A percentile compares a stretch with the other conserved stretches of the same genome.
These are phyloP conservation scores for Ophidiomyces ophidiicola DNA, from an alignment of 2,329 filamentous ascomycete species.

Conservation along the genomic window DNA sequence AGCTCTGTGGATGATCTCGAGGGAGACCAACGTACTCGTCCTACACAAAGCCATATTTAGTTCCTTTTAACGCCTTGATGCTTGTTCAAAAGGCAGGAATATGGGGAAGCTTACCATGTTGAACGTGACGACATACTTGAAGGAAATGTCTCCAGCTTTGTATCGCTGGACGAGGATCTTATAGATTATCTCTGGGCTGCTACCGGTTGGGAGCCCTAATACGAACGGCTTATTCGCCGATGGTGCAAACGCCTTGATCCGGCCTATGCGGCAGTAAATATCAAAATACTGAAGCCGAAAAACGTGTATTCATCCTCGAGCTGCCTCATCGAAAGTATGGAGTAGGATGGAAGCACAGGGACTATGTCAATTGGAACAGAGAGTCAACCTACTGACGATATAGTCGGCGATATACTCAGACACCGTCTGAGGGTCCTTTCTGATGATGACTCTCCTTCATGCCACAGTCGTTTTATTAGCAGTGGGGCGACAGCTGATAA, in stretches of 20 bases:
- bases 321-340: too few relatives aligned
- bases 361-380: too few relatives aligned
- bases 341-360: too few relatives aligned
- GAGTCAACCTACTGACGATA: conserved; percentile 51
- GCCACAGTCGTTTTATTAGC: conserved; percentile 6
- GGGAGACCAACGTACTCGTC: conserved; percentile 81
- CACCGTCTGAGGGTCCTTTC: conserved; percentile 55
- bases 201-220: conserved; percentile 71
- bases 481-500: neutral
- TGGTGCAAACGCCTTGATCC: conserved; percentile 65
- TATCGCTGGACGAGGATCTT: conserved; percentile 52
- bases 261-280: conserved; percentile 38
- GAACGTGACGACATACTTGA: conserved; percentile 80
- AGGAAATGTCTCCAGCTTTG: conserved; percentile 52
- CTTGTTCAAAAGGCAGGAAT: neutral
- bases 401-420: conserved; percentile 71
- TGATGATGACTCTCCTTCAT: conserved; percentile 68
- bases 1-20: conserved; percentile 70
- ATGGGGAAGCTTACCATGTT: conserved; percentile 55
- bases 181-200: conserved; percentile 68
- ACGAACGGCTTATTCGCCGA: conserved; percentile 64
- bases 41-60: conserved; percentile 28
- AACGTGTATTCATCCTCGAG: too few relatives aligned
- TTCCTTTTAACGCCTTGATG: conserved; percentile 2
- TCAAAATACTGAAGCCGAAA: neutral